These are phyloP conservation scores for Phaffomyces thermotolerans DNA, from an alignment of 805 yeast genomes.

Conservation along the genomic window DNA sequence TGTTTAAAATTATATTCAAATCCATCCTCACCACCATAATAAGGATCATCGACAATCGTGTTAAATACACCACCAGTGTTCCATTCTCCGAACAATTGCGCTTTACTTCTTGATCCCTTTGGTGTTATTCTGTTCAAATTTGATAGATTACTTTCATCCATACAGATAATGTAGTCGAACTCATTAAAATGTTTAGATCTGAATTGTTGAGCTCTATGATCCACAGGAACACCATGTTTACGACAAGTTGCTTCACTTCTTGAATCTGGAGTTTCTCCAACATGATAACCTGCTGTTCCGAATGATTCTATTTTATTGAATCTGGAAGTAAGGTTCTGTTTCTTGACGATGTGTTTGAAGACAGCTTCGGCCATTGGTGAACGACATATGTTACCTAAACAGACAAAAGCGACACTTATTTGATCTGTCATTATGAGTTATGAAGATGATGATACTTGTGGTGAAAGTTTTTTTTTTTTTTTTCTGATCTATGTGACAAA, in stretches of 20 bases:
- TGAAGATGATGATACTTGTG: no score
- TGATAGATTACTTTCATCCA: constrained; percentile 56
- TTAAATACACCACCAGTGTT: constrained; percentile 42
- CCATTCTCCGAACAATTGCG: constrained; percentile 79
- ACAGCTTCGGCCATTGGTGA: constrained; percentile 99
- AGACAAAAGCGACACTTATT: constrained; percentile 74
- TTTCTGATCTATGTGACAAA: no score
- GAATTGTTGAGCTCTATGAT: constrained; percentile 71
- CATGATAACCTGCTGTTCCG: constrained; percentile 83
- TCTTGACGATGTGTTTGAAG: constrained; percentile 55
- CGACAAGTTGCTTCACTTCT: constrained; percentile 65
- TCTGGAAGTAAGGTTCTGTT: constrained; percentile 34
- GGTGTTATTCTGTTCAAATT: constrained; percentile 50
- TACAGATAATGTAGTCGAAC: constrained; percentile 64
- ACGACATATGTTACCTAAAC: constrained; percentile 89
- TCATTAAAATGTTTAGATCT: constrained; percentile 39
- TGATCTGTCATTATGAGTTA: background rate
- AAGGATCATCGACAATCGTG: constrained; percentile 78
- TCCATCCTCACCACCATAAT: constrained; percentile 82
- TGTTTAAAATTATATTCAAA: constrained; percentile 77
- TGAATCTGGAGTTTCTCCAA: constrained; percentile 75
- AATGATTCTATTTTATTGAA: constrained; percentile 69
- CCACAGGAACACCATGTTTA: constrained; percentile 64
- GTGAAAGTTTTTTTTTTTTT: no score
- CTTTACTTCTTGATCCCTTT: constrained; percentile 35